phyloP scores from a whole-genome alignment of 2,329 filamentous ascomycete genomes.

The Aspergillus luchuensis region DNA sequence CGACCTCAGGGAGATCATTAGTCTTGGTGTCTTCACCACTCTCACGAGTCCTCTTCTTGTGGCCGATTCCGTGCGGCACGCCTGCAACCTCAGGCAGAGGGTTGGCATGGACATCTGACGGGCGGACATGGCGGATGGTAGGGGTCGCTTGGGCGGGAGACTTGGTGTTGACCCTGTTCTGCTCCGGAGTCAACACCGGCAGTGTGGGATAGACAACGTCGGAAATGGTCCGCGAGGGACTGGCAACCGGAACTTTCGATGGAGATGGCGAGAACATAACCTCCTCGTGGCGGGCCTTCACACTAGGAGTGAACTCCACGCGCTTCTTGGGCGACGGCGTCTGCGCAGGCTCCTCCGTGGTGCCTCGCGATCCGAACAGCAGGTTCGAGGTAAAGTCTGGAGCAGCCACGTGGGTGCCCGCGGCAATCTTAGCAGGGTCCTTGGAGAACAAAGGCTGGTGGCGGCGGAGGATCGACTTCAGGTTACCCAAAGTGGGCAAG shows the following conservation, averaged over 20 bases:
- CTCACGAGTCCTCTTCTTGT: conserved; percentile 40
- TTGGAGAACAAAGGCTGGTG: conserved; percentile 61
- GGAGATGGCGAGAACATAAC: conserved; percentile 43
- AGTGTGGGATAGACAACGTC: conserved; percentile 42
- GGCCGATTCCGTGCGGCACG: conserved; percentile 43
- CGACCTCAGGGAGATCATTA: conserved; percentile 19
- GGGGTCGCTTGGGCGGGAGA: conserved; percentile 25
- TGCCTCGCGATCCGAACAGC: conserved; percentile 43
- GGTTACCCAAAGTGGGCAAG: conserved; percentile 54
- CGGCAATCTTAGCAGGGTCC: conserved; percentile 61
- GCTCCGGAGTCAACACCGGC: conserved; percentile 41
- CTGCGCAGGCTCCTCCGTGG: conserved; percentile 45
- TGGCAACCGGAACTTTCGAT: conserved; percentile 38
- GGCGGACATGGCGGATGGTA: conserved; percentile 46
- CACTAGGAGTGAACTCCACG: conserved; percentile 77
- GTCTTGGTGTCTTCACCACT: conserved; percentile 20
- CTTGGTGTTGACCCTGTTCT: conserved; percentile 16
- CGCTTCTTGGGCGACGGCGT: conserved; percentile 76
- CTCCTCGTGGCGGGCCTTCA: conserved; percentile 49
- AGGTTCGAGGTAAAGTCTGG: conserved; percentile 53
- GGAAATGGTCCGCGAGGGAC: conserved; percentile 25
- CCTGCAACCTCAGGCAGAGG: conserved; percentile 34
- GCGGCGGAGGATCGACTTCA: conserved; percentile 66
- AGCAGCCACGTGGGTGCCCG: conserved; percentile 56
- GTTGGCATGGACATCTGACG: conserved; percentile 29